Conservation (phyloP, 202 grass and related monocot genomes). For the Carex sylvatica region DNA sequence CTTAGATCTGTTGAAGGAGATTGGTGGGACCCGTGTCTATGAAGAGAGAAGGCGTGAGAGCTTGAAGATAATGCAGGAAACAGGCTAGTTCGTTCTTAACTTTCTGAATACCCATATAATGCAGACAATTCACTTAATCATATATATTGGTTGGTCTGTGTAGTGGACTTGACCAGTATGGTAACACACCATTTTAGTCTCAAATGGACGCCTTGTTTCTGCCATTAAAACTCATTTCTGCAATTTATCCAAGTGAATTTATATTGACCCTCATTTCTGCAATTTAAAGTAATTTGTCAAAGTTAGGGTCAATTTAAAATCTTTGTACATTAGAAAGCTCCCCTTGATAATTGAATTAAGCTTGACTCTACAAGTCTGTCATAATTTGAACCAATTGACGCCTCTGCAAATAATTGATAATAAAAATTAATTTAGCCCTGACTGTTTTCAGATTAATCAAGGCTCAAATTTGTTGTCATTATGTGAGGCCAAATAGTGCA, state of each 20-base stretch:
- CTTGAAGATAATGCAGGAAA: constrained; percentile 99
- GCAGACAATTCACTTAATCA: neutral
- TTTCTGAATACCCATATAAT: neutral
- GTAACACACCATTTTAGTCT: neutral
- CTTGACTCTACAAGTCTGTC: neutral
- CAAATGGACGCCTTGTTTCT: neutral
- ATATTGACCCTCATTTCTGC: neutral
- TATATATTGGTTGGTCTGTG: neutral
- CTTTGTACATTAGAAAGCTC: neutral
- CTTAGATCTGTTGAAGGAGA: constrained; percentile 97
- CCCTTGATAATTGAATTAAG: neutral
- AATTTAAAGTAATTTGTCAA: neutral
- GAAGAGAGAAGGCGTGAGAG: constrained; percentile 90
- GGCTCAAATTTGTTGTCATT: neutral
- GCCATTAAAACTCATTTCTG: neutral
- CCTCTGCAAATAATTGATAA: neutral
- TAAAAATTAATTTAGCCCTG: neutral
- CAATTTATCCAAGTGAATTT: neutral
- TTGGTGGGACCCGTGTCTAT: constrained; percentile 92
- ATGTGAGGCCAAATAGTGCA: neutral
- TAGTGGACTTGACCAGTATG: neutral
- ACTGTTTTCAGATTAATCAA: neutral
- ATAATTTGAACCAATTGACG: neutral
- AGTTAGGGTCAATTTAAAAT: neutral
- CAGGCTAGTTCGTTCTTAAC: constrained; percentile 48